Percentiles rank a stretch among this genome's conserved stretches.
These are phyloP conservation scores for Plasmodium malariae DNA, from an alignment of 169 alveolate genomes.

Conservation along the genomic window DNA sequence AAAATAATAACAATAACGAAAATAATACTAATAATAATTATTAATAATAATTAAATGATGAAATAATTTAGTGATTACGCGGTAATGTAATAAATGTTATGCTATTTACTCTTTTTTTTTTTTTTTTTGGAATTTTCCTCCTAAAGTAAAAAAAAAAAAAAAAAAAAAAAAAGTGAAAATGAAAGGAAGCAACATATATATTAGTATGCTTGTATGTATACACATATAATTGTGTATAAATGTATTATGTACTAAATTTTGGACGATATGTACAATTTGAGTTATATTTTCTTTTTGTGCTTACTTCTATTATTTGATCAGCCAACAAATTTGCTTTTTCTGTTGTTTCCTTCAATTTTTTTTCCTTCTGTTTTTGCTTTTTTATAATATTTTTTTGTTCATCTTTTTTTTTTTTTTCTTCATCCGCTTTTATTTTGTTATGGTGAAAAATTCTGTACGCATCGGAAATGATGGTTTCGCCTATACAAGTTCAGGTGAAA, in stretches of 20 bases:
- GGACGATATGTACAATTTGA: neutral
- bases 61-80: too few species aligned
- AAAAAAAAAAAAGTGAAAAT: neutral
- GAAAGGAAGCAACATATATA: neutral
- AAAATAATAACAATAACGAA: too few species aligned
- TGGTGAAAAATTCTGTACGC: constrained; percentile 62
- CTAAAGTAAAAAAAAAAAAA: constrained; percentile 9
- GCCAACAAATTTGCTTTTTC: constrained; percentile 71
- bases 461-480: constrained; percentile 55
- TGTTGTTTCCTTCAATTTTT: constrained; percentile 50
- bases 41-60: too few species aligned
- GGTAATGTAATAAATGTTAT: too few species aligned
- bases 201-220: neutral
- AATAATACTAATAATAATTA: too few species aligned
- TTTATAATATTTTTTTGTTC: constrained; percentile 36
- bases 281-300: constrained; percentile 11
- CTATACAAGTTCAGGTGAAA: neutral
- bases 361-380: constrained; percentile 65
- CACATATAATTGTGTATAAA: neutral
- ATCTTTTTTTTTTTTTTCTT: constrained; percentile 65
- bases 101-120: constrained; percentile 52
- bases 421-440: constrained; percentile 41
- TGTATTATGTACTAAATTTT: neutral
- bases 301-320: constrained; percentile 48
- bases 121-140: constrained; percentile 67